Conservation (phyloP, 805 yeast species). For the Candida palmyrensis region DNA sequence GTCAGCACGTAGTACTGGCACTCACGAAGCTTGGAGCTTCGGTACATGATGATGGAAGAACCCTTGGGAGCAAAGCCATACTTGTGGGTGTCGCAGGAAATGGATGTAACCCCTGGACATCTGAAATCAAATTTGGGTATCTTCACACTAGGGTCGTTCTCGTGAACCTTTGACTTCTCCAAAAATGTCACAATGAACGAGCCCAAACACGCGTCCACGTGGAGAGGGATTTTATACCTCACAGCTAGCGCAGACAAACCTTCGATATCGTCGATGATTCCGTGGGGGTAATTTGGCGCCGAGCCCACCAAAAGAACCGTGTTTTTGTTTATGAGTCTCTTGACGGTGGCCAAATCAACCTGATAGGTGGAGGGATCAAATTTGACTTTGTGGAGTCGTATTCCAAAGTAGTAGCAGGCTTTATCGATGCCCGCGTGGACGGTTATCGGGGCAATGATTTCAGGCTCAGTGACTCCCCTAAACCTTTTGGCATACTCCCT, state of each 20-base stretch:
- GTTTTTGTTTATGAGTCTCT: constrained; percentile 63
- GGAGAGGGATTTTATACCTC: constrained; percentile 74
- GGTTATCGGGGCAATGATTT: constrained; percentile 83
- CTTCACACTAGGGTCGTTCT: constrained; percentile 28
- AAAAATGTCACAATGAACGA: constrained; percentile 84
- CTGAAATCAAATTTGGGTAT: constrained; percentile 75
- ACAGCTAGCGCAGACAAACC: constrained; percentile 61
- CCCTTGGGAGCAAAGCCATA: constrained; percentile 99
- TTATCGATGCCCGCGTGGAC: constrained; percentile 95
- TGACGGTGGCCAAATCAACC: constrained; percentile 62
- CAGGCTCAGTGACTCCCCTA: constrained; percentile 64
- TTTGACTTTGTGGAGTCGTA: constrained; percentile 76
- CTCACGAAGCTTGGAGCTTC: constrained; percentile 59
- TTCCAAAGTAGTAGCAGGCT: constrained; percentile 87
- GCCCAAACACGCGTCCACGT: constrained; percentile 94
- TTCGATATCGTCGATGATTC: constrained; percentile 86
- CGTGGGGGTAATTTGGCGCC: constrained; percentile 97
- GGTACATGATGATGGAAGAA: constrained; percentile 86
- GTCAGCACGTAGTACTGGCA: constrained; percentile 80
- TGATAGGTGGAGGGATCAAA: constrained; percentile 61
- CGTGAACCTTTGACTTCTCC: constrained; percentile 49
- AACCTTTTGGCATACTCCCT: constrained; percentile 62
- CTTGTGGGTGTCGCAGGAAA: constrained; percentile 98
- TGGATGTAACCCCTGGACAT: constrained; percentile 87
- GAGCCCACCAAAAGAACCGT: constrained; percentile 87